A percentile compares a stretch with the other conserved stretches of the same genome.
Conservation (phyloP, 2,329 filamentous ascomycete genomes). For the Lasiodiplodia hormozganensis region DNA sequence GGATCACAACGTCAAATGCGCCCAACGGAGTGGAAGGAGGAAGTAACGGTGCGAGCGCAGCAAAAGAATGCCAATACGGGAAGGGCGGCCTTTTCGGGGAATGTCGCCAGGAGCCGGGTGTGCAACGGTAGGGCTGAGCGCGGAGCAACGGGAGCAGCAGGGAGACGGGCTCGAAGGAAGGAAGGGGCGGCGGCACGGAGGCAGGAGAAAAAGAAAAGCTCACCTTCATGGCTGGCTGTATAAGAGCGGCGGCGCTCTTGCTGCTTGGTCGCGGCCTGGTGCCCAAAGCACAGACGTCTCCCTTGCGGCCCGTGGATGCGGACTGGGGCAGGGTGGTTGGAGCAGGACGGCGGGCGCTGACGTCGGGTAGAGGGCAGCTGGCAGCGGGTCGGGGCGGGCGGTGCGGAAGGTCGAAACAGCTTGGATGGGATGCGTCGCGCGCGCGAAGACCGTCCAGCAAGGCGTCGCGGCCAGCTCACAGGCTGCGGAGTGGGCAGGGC, state of each 20-base stretch:
- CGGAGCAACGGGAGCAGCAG: constrained; percentile 17
- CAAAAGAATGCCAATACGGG: constrained; percentile 28
- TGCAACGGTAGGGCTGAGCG: constrained; percentile 30
- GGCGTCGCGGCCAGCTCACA: constrained; percentile 16
- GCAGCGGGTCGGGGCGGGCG: constrained; percentile 19
- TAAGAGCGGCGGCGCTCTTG: constrained; percentile 24
- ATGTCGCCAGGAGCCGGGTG: constrained; percentile 28
- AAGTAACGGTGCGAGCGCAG: constrained; percentile 26
- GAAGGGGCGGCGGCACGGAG: constrained; percentile 7
- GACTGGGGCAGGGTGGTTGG: not conserved
- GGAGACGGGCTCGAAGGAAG: not conserved
- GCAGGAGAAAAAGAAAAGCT: not conserved
- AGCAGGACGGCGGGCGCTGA: constrained; percentile 2
- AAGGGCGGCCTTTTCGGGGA: constrained; percentile 29
- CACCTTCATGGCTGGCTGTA: constrained; percentile 28
- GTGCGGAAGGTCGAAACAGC: constrained; percentile 23
- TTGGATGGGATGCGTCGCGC: constrained; percentile 20
- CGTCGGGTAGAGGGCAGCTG: constrained; percentile 8
- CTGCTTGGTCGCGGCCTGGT: constrained; percentile 13
- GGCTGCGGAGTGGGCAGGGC: constrained; percentile 15
- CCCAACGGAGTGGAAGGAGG: constrained; percentile 24
- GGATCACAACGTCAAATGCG: constrained; percentile 20
- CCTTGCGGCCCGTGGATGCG: constrained; percentile 27
- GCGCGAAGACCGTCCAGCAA: constrained; percentile 11
- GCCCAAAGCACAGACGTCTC: constrained; percentile 29